Conservation (phyloP, 257 asterid genomes). For the Solanum dulcamara region DNA sequence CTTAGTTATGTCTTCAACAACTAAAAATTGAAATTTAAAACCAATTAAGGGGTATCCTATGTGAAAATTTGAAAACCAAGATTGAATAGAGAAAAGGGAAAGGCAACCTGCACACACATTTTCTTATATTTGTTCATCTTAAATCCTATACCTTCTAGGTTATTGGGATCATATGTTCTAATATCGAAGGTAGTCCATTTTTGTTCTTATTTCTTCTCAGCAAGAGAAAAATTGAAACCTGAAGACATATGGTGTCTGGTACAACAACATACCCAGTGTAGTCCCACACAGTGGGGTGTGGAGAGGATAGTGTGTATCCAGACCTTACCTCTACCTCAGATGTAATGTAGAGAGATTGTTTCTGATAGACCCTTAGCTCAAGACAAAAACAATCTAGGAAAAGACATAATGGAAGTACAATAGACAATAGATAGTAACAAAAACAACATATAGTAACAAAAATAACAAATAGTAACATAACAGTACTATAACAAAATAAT, state of each 20-base stretch:
- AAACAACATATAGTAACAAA: neutral
- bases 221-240: neutral
- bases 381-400: neutral
- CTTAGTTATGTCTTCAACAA: neutral
- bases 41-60: neutral
- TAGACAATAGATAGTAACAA: neutral
- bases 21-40: neutral
- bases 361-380: neutral
- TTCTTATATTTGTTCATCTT: neutral
- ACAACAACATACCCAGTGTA: neutral
- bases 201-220: neutral
- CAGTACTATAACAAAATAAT: neutral
- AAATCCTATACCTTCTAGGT: neutral
- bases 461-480: neutral
- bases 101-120: neutral
- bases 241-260: neutral
- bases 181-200: neutral
- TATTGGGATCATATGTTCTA: neutral
- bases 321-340: too few relatives aligned
- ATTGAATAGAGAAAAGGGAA: neutral
- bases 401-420: neutral
- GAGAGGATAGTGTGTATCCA: too few relatives aligned
- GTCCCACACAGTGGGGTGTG: neutral
- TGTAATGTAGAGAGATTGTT: neutral
- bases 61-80: neutral